Conservation (phyloP, 139 green algal genomes). For the Coccomyxa sp. region DNA sequence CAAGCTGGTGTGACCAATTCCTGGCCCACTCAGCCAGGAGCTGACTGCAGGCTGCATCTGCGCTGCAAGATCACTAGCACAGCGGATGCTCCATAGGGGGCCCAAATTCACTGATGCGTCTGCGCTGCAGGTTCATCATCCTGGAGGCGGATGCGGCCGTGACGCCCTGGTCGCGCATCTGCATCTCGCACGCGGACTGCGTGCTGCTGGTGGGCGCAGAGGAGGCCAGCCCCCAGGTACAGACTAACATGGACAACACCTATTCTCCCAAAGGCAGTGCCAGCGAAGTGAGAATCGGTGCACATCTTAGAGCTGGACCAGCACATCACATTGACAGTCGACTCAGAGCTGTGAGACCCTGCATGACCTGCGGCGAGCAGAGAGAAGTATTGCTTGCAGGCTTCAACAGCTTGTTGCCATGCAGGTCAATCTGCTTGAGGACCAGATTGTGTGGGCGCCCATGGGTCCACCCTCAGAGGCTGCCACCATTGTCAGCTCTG, state of each 20-base stretch:
- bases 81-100: too few relatives aligned
- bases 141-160: conserved; percentile 52
- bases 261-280: too few relatives aligned
- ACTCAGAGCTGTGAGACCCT: not conserved
- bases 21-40: too few relatives aligned
- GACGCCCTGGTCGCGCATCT: conserved; percentile 61
- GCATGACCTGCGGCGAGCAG: not conserved
- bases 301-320: too few relatives aligned
- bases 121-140: conserved; percentile 63
- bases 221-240: conserved; percentile 16
- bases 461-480: conserved; percentile 7
- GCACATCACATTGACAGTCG: too few relatives aligned
- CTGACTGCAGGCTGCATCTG: not conserved
- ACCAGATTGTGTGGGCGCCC: conserved; percentile 25
- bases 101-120: not conserved
- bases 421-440: conserved; percentile 22
- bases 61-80: too few relatives aligned
- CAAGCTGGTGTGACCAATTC: too few relatives aligned
- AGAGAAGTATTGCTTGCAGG: not conserved
- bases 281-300: too few relatives aligned
- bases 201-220: conserved; percentile 34
- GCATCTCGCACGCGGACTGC: conserved; percentile 61
- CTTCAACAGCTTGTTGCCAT: not conserved
- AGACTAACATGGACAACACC: too few relatives aligned
- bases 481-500: not conserved